These are phyloP conservation scores for Penicillium argentinense DNA, from an alignment of 495 filamentous ascomycete species.

Conservation along the genomic window DNA sequence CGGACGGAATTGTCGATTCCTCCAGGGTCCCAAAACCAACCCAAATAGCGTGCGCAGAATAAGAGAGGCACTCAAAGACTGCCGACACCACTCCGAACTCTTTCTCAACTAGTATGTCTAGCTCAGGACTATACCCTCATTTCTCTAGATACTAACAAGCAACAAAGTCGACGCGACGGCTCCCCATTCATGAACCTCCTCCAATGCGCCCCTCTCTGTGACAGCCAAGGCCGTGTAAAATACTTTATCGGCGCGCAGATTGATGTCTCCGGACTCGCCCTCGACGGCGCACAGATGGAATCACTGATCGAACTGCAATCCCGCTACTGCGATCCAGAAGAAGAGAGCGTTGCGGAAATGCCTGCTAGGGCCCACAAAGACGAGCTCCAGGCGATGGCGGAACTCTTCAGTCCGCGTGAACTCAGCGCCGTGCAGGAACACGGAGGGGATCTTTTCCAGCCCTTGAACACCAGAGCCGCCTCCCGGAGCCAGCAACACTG, in stretches of 20 bases:
- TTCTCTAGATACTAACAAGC: background rate
- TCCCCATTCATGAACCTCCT: constrained; percentile 67
- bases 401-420: constrained; percentile 58
- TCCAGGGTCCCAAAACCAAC: constrained; percentile 59
- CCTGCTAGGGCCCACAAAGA: constrained; percentile 15
- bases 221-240: constrained; percentile 58
- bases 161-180: constrained; percentile 56
- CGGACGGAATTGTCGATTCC: constrained; percentile 62
- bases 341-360: constrained; percentile 19
- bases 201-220: constrained; percentile 60
- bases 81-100: constrained; percentile 64
- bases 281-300: constrained; percentile 58
- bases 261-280: constrained; percentile 56
- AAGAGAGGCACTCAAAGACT: constrained; percentile 51
- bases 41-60: constrained; percentile 53
- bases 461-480: constrained; percentile 2
- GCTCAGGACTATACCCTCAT: background rate
- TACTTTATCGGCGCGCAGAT: constrained; percentile 65
- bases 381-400: constrained; percentile 54
- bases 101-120: constrained; percentile 64
- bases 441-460: constrained; percentile 35
- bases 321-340: constrained; percentile 16
- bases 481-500: constrained; percentile 3
- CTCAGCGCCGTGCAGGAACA: constrained; percentile 45
- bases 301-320: constrained; percentile 50